These are phyloP conservation scores for Corylus heterophylla DNA, from an alignment of 306 rosid species.

Conservation along the genomic window DNA sequence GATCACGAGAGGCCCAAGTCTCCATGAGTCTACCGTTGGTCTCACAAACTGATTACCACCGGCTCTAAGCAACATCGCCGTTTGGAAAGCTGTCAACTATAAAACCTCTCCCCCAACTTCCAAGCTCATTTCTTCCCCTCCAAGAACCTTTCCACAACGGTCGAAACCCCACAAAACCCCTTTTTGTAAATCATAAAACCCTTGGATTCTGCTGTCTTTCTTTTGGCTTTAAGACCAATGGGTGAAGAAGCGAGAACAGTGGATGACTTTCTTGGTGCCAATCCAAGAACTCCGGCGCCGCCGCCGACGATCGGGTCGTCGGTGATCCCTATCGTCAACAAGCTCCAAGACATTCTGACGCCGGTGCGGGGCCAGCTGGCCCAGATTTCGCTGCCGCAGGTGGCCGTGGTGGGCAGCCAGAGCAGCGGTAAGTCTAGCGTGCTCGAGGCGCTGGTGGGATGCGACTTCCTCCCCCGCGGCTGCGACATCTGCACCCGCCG, in stretches of 20 bases:
- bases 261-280: background rate
- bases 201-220: too few species aligned
- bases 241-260: constrained; percentile 18
- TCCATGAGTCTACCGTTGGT: too few species aligned
- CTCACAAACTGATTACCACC: too few species aligned
- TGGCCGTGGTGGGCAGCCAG: constrained; percentile 97
- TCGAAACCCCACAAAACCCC: too few species aligned
- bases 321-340: constrained; percentile 84
- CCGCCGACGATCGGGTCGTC: constrained; percentile 53
- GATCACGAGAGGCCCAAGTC: too few species aligned
- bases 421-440: constrained; percentile 99
- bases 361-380: constrained; percentile 78
- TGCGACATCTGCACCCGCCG: constrained; percentile 89
- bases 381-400: constrained; percentile 92
- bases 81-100: too few species aligned
- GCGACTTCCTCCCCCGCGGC: constrained; percentile 97
- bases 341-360: constrained; percentile 93
- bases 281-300: constrained; percentile 21
- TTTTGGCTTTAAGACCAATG: constrained; percentile 7
- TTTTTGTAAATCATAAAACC: too few species aligned
- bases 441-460: constrained; percentile 92
- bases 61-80: too few species aligned
- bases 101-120: too few species aligned
- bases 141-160: too few species aligned
- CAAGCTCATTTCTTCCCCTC: too few species aligned